These are phyloP conservation scores for Sporothrix schenckii DNA, from an alignment of 2,329 filamentous ascomycete genomes.

Conservation along the genomic window DNA sequence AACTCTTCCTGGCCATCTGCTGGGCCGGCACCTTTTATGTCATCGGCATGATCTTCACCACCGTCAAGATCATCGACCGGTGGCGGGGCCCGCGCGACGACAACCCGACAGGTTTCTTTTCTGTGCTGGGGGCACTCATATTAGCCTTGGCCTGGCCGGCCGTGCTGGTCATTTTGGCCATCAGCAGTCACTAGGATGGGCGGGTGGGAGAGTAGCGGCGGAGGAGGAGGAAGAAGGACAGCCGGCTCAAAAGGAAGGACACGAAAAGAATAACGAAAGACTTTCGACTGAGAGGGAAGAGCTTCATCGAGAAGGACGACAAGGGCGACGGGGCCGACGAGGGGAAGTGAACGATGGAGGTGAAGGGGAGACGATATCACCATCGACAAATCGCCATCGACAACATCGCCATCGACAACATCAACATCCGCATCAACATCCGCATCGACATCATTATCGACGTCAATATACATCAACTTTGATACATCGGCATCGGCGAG, in stretches of 20 bases:
- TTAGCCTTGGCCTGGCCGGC: conserved; percentile 37
- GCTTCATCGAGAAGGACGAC: not conserved
- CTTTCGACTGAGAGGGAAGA: not conserved
- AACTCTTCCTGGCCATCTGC: conserved; percentile 36
- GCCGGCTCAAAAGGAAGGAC: not conserved
- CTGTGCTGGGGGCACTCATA: conserved; percentile 35
- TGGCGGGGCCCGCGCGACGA: conserved; percentile 39
- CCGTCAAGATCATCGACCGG: conserved; percentile 38
- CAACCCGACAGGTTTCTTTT: conserved; percentile 34
- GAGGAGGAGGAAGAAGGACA: not conserved
- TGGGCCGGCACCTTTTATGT: conserved; percentile 37
- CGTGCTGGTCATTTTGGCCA: conserved; percentile 35
- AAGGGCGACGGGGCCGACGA: too few relatives aligned
- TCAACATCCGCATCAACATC: too few relatives aligned
- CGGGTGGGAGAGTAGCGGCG: not conserved
- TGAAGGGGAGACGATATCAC: not conserved
- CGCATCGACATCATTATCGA: not conserved
- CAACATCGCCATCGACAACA: not conserved
- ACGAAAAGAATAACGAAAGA: not conserved
- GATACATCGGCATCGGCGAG: too few relatives aligned
- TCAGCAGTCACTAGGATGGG: conserved; percentile 21
- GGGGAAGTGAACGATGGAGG: not conserved
- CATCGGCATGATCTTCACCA: conserved; percentile 39
- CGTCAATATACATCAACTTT: too few relatives aligned
- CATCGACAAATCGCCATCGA: too few relatives aligned